Base-by-base conservation (phyloP, 2,329 filamentous ascomycete species). In the Parastagonospora avenae region DNA sequence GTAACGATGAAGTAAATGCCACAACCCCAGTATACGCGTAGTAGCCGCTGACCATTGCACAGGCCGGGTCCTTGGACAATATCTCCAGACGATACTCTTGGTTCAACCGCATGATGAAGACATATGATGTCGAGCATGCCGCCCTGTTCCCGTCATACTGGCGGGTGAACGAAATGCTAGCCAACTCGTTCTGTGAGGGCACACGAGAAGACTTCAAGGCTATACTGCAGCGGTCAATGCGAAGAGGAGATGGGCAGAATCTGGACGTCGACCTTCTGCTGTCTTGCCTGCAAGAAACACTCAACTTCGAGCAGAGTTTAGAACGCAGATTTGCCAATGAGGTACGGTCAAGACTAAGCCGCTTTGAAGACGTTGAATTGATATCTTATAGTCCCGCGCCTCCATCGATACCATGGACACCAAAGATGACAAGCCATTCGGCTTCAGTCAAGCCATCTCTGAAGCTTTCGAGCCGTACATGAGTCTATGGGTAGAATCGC, bases 401-500 rank as follows among this genome's bases (percentile, higher is more conserved):
- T 97, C 93, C 36, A 92, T 95, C 49, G 94, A 99, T 71, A 97
- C 93, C 0, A 83, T 96, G 28, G 88, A 86, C 54, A 95, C 91
- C 1, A 79, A 84, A 8, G 90, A 92, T 53, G 90, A 92, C 45
- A 87, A 87, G 60, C 79, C 86, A 0, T 86, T 90, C 15, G 87
- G 85, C 48, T 97, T 97, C 72, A 89, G 90, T 48, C 91, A 96
- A 48, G 88, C 91, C 4, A 96, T 99, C 54, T 97, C 94, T 0
- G 91, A 95, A 55, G 94, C 94, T 0, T 99, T 99, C 67, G 94
- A 97, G 75, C 94, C 94, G 1, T 99, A 97, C 72, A 82, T 99
- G 59, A 96, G 91, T 70, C 79, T 99, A 4, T 99, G 94, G 94
- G 92, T 99, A 1, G 93, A 97, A 53, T 93, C 91, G 8, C 94